Percentiles rank a stretch among this genome's conserved stretches.
These are phyloP conservation scores for Leishmania lainsoni DNA, from an alignment of 208 protist species.

Conservation along the genomic window DNA sequence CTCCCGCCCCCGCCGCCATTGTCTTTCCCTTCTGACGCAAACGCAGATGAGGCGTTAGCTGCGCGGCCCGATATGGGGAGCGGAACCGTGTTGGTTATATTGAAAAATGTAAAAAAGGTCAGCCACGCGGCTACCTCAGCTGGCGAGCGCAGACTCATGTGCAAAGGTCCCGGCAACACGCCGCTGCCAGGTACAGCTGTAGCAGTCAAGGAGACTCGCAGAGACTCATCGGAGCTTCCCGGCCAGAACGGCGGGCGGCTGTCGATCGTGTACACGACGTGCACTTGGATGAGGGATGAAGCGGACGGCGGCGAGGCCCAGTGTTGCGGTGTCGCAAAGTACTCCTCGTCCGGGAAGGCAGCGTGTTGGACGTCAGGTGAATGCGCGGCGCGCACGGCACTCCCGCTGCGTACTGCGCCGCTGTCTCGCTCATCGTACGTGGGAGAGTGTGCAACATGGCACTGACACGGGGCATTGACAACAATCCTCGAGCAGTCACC, in stretches of 20 bases:
- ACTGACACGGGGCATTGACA: constrained; percentile 25
- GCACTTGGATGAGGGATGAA: constrained; percentile 31
- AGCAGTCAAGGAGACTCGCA: constrained; percentile 43
- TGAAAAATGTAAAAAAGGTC: constrained; percentile 48
- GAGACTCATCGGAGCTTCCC: constrained; percentile 40
- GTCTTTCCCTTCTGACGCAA: not conserved
- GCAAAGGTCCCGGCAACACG: constrained; percentile 18
- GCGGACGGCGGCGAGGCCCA: not conserved
- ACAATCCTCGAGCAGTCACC: constrained; percentile 37
- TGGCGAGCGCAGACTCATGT: constrained; percentile 12
- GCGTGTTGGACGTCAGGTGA: not conserved
- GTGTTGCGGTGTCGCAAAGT: not conserved
- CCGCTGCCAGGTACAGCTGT: constrained; percentile 21
- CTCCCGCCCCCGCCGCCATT: not conserved
- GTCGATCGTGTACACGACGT: constrained; percentile 58
- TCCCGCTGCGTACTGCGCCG: not conserved
- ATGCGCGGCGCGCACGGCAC: not conserved
- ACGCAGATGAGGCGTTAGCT: not conserved
- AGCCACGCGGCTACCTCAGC: constrained; percentile 52
- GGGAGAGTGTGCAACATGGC: constrained; percentile 7
- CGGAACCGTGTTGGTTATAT: constrained; percentile 30
- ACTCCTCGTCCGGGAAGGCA: constrained; percentile 24
- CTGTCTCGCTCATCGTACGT: not conserved
- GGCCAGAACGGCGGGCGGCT: constrained; percentile 48
- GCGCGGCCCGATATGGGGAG: constrained; percentile 5